These are phyloP conservation scores for Penicillium oxalicum DNA, from an alignment of 2,329 filamentous ascomycete species.

Conservation along the genomic window DNA sequence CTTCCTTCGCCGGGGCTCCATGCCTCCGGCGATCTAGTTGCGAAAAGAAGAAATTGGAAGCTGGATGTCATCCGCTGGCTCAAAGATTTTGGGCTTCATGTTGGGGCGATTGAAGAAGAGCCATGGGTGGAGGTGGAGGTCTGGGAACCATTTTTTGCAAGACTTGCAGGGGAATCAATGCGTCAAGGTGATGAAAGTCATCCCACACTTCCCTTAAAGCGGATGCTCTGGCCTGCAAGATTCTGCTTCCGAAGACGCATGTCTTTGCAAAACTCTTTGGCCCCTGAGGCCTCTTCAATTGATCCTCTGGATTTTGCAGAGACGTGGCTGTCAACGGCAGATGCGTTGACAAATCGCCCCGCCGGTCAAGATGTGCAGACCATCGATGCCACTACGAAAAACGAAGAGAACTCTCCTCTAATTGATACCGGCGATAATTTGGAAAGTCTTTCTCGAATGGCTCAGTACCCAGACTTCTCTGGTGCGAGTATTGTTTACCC, in stretches of 20 bases:
- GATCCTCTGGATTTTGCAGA: constrained; percentile 42
- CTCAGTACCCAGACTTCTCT: constrained; percentile 38
- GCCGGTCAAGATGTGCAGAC: constrained; percentile 12
- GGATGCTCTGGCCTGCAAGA: constrained; percentile 41
- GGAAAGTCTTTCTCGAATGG: constrained; percentile 36
- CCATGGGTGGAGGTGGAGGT: constrained; percentile 40
- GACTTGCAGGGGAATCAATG: constrained; percentile 30
- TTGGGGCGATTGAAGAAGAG: constrained; percentile 27
- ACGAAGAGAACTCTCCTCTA: constrained; percentile 21
- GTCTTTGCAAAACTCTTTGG: constrained; percentile 14
- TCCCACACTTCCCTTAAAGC: constrained; percentile 32
- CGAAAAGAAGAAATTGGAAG: constrained; percentile 32
- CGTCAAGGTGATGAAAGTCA: constrained; percentile 24
- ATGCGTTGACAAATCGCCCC: constrained; percentile 16
- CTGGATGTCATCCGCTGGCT: constrained; percentile 33
- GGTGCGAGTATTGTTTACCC: constrained; percentile 45
- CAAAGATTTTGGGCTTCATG: constrained; percentile 30
- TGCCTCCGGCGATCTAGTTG: constrained; percentile 7
- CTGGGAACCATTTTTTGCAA: constrained; percentile 36
- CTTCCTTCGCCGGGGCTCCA: constrained; percentile 19
- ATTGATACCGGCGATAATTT: constrained; percentile 25
- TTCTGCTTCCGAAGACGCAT: constrained; percentile 38
- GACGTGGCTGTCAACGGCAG: constrained; percentile 33
- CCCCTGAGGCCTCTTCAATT: constrained; percentile 14
- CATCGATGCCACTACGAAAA: constrained; percentile 20